Base-by-base conservation (phyloP, 192 early-diverging fungal species). In the Allomyces macrogynus region DNA sequence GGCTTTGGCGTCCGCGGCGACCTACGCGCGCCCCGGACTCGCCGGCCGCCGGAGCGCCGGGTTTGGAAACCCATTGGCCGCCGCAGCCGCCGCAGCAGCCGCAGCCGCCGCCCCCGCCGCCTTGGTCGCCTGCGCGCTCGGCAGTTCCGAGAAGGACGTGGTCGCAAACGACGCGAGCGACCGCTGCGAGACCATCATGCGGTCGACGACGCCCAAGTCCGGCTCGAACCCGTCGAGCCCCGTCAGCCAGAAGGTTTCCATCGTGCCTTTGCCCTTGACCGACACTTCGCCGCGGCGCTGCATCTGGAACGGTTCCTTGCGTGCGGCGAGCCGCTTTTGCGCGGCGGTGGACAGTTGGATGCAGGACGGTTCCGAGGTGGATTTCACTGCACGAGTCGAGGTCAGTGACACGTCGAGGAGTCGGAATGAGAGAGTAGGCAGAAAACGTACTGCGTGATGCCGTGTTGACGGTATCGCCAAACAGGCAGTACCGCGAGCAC, bases 401-500 rank as follows among this genome's bases (percentile, higher is more conserved):
- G n/a, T n/a, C n/a, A n/a, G n/a, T 3, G 7, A 40, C 4, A 7
- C 32, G 32, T 3, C 32, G 32, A 0, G 4, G 32, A 8, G 8
- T 40, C 32, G 32, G 32, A 40, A 7, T 8, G 26, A 27, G 4
- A 27, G 26, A 27, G 26, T n/a, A n/a, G n/a, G n/a, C n/a, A n/a
- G n/a, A n/a, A 40, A 40, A 40, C 32, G 32, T 40, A 40, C 32
- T 57, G 3, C 49, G 49, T 3, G 16, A 20, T 0, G 49, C 49
- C 49, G 49, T 57, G 49, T 57, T 57, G 16, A 57, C 20, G 1
- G 49, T 57, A 16, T 57, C 49, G 49, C 49, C 77, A 62, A 78
- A 76, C 27, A 78, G 24, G 62, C 74, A 75, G 60, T 62, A 67
- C 73, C 71, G 75, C 44, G 74, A 72, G 70, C 72, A 72, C 22